Evolutionary conservation across 2,329 filamentous ascomycete species (phyloP), one percentile per base, ranked within the genome.

Genomic region (Chaetomiaceae sp.): DNA sequence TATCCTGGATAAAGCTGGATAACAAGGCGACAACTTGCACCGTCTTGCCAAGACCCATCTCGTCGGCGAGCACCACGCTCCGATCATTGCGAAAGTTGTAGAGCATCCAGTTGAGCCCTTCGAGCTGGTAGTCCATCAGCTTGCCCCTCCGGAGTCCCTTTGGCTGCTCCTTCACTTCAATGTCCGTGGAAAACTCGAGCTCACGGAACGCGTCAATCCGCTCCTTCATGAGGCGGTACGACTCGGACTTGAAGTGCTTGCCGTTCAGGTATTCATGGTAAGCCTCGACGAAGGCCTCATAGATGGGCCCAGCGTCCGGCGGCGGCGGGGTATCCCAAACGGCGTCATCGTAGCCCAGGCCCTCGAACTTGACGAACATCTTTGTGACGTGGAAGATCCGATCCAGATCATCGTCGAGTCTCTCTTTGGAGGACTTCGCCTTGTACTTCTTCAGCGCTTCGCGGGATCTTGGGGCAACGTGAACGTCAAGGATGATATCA

Each of bases 1-100:
- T 66, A 42, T 83, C 76, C 50, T 84, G 75, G 19, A 84, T 74
- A 30, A 97, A 68, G 1, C 84, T 82, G 1, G 86, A 81, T 50
- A 97, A 76, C 52, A 95, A 78, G 3, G 83, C 80, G 50, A 97
- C 86, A 42, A 96, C 82, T 62, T 98, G 93, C 26, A 98, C 88
- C 0, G 93, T 98, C 70, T 98, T 98, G 26, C 93, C 93, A 2
- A 98, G 78, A 33, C 93, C 93, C 93, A 98, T 98, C 62, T 98
- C 93, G 61, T 98, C 93, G 0, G 93, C 93, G 6, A 97, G 76
- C 48, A 97, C 91, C 22, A 89, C 86, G 59, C 93, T 97, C 60
- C 86, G 83, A 56, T 83, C 75, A 41, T 78, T 74, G 58, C 89
- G 86, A 73, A 88, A 97, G 61, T 93, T 93, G 63, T 86, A 90